Evolutionary conservation across 192 early-diverging fungal genomes (phyloP), one percentile per base, ranked within the genome.

Genomic region (Radiomyces spectabilis): DNA sequence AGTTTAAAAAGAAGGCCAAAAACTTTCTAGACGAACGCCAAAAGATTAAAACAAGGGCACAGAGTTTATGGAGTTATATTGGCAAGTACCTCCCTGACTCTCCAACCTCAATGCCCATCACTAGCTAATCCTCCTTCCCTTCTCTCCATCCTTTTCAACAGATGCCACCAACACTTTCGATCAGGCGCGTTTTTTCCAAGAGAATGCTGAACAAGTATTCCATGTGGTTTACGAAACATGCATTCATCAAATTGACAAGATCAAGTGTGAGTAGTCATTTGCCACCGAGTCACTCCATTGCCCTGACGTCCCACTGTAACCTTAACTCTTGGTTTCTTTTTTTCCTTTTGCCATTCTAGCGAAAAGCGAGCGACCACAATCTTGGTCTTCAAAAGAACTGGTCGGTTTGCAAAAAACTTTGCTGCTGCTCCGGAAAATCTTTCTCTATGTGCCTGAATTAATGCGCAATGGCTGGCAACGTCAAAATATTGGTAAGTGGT

Each of bases 21-120:
- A 75, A 72, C 35, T 90, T 93, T 64, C 53, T 91, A 19, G 90
- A 93, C 55, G 86, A 88, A 29, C 82, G 80, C 62, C 80, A 84
- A 46, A 89, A 86, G 47, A 59, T 73, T 13, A 91, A 91, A 55
- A 71, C 82, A 29, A 70, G 90, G 31, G 63, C 85, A 10, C 57
- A 62, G 9, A 75, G 80, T 10, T 63, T 93, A 18, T 85, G 75
- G 73, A 74, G 68, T 48, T 90, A 88, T 59, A 54, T 92, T 29
- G 88, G 88, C 81, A 74, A 43, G 62, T 38, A 22, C 2, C 39
- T 26, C 10, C 1, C 25, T 30, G 41, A 32, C 43, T 19, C 4
- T 5, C 24, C 32, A 13, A 18, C 8, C 2, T 25, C 1, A 4
- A 5, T 40, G 24, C 0, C 16, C 47, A 42, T 49, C 41, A 29